These are phyloP conservation scores for Chrysophaeum taylorii DNA, from an alignment of 352 stramenopile genomes.

Conservation along the genomic window DNA sequence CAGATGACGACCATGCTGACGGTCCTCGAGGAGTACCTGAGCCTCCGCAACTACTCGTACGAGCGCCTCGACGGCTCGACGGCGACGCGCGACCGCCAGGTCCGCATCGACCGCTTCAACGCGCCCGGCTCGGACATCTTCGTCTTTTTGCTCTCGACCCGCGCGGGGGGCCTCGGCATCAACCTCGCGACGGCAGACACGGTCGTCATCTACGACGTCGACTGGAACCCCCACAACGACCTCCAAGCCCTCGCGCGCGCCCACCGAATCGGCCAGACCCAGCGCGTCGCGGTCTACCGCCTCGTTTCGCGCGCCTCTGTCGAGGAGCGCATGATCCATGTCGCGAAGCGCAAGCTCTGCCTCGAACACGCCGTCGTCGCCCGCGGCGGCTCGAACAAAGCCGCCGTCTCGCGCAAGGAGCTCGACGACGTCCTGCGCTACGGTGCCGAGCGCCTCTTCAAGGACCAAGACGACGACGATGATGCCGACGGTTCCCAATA, in stretches of 20 bases:
- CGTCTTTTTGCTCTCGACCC: conserved; percentile 84
- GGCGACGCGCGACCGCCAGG: conserved; percentile 48
- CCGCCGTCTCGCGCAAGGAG: conserved; percentile 40
- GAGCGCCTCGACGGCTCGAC: conserved; percentile 80
- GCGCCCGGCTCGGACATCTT: conserved; percentile 83
- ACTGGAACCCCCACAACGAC: conserved; percentile 86
- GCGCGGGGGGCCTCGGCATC: conserved; percentile 78
- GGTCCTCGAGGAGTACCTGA: conserved; percentile 98
- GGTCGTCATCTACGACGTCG: conserved; percentile 81
- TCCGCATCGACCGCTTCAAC: conserved; percentile 92
- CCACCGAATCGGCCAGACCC: conserved; percentile 77
- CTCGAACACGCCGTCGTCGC: conserved; percentile 76
- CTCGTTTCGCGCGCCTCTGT: conserved; percentile 81
- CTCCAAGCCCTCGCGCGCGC: conserved; percentile 71
- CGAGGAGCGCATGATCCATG: conserved; percentile 71
- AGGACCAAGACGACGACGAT: conserved; percentile 56
- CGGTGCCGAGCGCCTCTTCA: conserved; percentile 74
- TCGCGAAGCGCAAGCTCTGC: conserved; percentile 76
- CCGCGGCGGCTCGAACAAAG: conserved; percentile 35
- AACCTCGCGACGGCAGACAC: conserved; percentile 79
- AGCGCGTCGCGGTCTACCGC: conserved; percentile 74
- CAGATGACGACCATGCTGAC: conserved; percentile 99
- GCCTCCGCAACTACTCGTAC: conserved; percentile 59
- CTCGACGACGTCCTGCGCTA: conserved; percentile 78
- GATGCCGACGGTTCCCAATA: conserved; percentile 7